Conservation (phyloP, 225 moss, liverwort and hornwort genomes). For the Ulota crispa region DNA sequence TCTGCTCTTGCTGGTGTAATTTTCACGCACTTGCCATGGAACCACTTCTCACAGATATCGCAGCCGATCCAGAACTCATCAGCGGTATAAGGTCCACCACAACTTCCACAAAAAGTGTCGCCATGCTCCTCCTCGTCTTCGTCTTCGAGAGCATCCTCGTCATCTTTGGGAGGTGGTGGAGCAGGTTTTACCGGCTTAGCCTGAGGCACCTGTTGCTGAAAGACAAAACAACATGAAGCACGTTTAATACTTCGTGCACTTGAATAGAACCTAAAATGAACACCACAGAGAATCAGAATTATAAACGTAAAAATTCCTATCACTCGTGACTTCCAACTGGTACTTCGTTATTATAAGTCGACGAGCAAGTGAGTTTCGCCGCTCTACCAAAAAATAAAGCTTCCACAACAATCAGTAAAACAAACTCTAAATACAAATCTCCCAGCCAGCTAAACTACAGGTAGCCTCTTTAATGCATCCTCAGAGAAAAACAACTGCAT, state of each 20-base stretch:
- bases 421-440: neutral
- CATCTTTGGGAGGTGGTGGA: constrained; percentile 56
- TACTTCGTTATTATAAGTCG: neutral
- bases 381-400: neutral
- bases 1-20: constrained; percentile 71
- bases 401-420: neutral
- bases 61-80: constrained; percentile 74
- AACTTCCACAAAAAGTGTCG: constrained; percentile 63
- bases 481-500: neutral
- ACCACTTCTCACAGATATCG: constrained; percentile 75
- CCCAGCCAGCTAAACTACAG: neutral
- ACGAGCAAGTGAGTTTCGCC: neutral
- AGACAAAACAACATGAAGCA: constrained; percentile 17
- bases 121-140: constrained; percentile 68
- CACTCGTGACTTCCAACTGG: neutral
- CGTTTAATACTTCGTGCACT: constrained; percentile 12
- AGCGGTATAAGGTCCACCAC: constrained; percentile 58
- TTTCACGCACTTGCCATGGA: constrained; percentile 69
- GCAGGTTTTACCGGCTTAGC: constrained; percentile 56
- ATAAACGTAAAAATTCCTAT: neutral
- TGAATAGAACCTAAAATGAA: neutral
- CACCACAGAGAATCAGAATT: neutral
- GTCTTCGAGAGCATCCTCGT: constrained; percentile 54
- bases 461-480: neutral
- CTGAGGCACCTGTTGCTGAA: constrained; percentile 47